Conservation (phyloP, 2,329 filamentous ascomycete genomes). For the Claviceps quebecensis region DNA sequence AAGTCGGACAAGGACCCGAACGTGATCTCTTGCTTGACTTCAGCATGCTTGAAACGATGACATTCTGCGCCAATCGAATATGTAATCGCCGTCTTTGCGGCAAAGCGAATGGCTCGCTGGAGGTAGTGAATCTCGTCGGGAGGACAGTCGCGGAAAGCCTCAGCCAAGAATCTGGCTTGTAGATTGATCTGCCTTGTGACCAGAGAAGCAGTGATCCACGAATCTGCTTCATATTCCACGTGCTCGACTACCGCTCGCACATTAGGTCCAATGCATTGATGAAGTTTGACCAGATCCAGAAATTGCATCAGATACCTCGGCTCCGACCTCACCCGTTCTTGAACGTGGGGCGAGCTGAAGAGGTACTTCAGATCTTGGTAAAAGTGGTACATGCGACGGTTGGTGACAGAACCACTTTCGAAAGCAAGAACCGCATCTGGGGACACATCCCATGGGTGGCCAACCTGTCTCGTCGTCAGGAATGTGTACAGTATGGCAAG, state of each 20-base stretch:
- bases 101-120: conserved; percentile 55
- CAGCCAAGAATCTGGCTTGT: conserved; percentile 74
- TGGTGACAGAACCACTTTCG: conserved; percentile 87
- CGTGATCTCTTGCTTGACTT: conserved; percentile 72
- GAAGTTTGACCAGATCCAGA: conserved; percentile 84
- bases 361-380: conserved; percentile 90
- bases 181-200: conserved; percentile 92
- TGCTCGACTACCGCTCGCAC: conserved; percentile 82
- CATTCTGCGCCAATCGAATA: conserved; percentile 85
- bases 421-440: conserved; percentile 79
- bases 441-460: conserved; percentile 79
- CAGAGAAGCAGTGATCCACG: conserved; percentile 91
- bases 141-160: conserved; percentile 62
- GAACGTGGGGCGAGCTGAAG: conserved; percentile 76
- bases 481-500: conserved; percentile 97
- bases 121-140: conserved; percentile 53
- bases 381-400: conserved; percentile 93
- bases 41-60: conserved; percentile 67
- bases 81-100: conserved; percentile 72
- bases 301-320: conserved; percentile 87
- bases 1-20: conserved; percentile 71
- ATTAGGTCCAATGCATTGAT: conserved; percentile 95
- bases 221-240: conserved; percentile 95
- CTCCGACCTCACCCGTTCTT: conserved; percentile 69
- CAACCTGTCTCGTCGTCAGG: conserved; percentile 87